Percentiles rank a stretch among this genome's conserved stretches.
phyloP scores from a whole-genome alignment of 2,329 filamentous ascomycete genomes.

The Fusarium tupiense region DNA sequence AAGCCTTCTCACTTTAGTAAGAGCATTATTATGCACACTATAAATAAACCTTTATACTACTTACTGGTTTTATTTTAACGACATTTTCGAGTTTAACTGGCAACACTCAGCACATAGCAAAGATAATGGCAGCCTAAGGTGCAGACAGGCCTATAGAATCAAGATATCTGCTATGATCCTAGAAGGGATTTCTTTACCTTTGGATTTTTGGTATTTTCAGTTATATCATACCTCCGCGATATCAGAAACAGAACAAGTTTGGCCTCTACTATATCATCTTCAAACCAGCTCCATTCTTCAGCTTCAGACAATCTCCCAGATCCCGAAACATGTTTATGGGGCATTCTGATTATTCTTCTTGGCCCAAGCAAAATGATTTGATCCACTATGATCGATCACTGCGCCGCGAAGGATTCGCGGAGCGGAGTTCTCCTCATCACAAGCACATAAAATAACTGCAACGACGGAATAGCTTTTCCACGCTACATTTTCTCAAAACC shows the following conservation, averaged over 20 bases:
- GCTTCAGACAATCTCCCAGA: not conserved
- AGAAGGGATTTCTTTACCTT: not conserved
- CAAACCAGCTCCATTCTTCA: fast-evolving
- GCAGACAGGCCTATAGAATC: too few relatives aligned
- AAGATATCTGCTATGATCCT: not conserved
- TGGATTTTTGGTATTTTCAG: too few relatives aligned
- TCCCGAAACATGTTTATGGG: too few relatives aligned
- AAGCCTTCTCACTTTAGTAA: not conserved
- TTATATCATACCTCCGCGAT: not conserved
- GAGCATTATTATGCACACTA: too few relatives aligned
- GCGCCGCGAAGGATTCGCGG: not conserved
- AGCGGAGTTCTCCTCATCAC: not conserved
- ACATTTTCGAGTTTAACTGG: too few relatives aligned
- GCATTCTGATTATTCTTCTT: not conserved
- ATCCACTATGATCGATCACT: fast-evolving
- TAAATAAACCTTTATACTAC: too few relatives aligned
- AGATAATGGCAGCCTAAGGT: too few relatives aligned
- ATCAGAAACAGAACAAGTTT: not conserved
- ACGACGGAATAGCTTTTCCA: not conserved
- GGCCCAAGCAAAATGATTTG: not conserved
- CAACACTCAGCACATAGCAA: too few relatives aligned
- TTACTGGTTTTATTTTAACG: too few relatives aligned
- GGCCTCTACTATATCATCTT: too few relatives aligned
- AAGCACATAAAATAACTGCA: fast-evolving
- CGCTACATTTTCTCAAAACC: fast-evolving